These are phyloP conservation scores for Ophiostoma fasciatum DNA, from an alignment of 2,329 filamentous ascomycete genomes.

Conservation along the genomic window DNA sequence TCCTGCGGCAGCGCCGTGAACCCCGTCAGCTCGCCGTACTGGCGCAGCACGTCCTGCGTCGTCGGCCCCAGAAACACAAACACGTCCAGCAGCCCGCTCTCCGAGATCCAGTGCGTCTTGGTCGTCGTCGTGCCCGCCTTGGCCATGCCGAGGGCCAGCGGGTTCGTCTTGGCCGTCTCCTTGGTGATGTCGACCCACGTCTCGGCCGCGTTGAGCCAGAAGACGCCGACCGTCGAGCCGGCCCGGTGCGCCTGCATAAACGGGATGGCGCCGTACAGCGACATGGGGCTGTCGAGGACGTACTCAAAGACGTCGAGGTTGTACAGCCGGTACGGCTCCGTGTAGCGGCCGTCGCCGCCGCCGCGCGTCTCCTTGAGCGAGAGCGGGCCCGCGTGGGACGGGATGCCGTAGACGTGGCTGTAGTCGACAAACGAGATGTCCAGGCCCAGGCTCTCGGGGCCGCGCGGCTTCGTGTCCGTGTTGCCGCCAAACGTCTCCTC, in stretches of 20 bases:
- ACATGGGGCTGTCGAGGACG: conserved; percentile 94
- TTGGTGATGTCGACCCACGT: conserved; percentile 96
- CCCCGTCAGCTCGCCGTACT: conserved; percentile 81
- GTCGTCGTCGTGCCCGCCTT: conserved; percentile 56
- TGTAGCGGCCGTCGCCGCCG: conserved; percentile 70
- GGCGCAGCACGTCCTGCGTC: conserved; percentile 64
- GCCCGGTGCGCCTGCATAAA: conserved; percentile 97
- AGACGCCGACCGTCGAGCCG: conserved; percentile 84
- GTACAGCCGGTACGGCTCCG: conserved; percentile 85
- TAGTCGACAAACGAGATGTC: conserved; percentile 91
- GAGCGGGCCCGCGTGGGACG: conserved; percentile 78
- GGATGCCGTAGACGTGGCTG: conserved; percentile 84
- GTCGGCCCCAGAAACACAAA: conserved; percentile 90
- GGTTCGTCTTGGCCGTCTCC: conserved; percentile 56
- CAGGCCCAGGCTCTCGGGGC: conserved; percentile 79
- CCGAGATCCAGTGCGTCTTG: conserved; percentile 93
- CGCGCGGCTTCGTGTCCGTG: conserved; percentile 87
- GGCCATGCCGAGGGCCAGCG: conserved; percentile 60
- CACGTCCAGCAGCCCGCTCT: conserved; percentile 75
- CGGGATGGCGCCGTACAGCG: conserved; percentile 89
- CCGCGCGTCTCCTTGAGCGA: conserved; percentile 85
- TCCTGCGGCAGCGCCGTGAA: conserved; percentile 83
- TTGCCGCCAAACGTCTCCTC: conserved; percentile 92
- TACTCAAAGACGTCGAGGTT: conserved; percentile 98
- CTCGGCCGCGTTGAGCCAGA: conserved; percentile 95